phyloP scores from a whole-genome alignment of 352 stramenopile species.

The Pythium dissimile region DNA sequence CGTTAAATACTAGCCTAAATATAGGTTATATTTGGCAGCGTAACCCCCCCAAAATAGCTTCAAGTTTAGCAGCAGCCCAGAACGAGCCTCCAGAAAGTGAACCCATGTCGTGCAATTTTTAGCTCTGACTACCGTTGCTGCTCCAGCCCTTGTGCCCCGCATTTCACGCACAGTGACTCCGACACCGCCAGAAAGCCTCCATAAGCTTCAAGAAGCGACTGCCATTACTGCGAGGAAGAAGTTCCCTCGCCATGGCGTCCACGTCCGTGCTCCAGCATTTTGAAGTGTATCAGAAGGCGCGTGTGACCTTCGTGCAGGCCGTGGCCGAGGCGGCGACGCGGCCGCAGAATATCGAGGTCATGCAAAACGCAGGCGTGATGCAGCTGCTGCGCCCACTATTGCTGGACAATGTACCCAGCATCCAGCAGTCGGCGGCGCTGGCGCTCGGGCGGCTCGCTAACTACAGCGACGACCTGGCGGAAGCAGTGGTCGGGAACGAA shows the following conservation, averaged over 20 bases:
- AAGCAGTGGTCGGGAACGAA: conserved; percentile 93
- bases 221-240: not conserved
- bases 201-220: too few relatives aligned
- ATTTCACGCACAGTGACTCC: too few relatives aligned
- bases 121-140: too few relatives aligned
- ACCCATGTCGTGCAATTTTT: not conserved
- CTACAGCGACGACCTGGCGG: conserved; percentile 93
- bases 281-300: conserved; percentile 94
- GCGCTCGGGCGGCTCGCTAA: conserved; percentile 92
- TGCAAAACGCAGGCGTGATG: conserved; percentile 96
- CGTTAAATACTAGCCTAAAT: not conserved
- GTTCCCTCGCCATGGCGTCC: conserved; percentile 62
- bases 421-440: conserved; percentile 93
- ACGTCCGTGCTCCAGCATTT: conserved; percentile 93
- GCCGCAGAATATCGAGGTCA: conserved; percentile 95
- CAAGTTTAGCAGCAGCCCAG: too few relatives aligned
- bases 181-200: too few relatives aligned
- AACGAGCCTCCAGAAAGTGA: too few relatives aligned
- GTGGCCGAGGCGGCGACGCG: conserved; percentile 92
- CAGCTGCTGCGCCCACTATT: conserved; percentile 91
- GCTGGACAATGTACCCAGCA: conserved; percentile 94
- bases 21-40: conserved; percentile 18
- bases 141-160: too few relatives aligned
- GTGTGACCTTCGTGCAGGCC: conserved; percentile 93
- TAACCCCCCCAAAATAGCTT: conserved; percentile 22